Evolutionary conservation across 2,329 filamentous ascomycete species (phyloP), one percentile per base, ranked within the genome.

Genomic region (Ophiocordyceps camponoti-floridani): DNA sequence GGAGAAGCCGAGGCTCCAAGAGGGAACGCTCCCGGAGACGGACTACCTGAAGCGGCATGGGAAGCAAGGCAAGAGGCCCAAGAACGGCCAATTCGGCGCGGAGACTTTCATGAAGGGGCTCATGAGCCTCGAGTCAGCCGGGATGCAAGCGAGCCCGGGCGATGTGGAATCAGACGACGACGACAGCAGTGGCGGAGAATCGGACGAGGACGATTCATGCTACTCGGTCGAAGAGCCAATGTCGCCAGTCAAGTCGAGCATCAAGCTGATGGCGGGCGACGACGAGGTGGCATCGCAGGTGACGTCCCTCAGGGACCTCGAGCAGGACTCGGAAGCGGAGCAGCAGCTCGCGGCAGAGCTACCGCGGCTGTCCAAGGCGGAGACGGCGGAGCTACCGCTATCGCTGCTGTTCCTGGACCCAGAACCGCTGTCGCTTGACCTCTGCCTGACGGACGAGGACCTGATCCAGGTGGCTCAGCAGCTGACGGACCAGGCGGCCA

Each of bases 391-490:
- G 41, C 54, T 71, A 10, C 58, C 75, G 0, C 59, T 79, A 14
- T 59, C 67, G 4, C 69, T 64, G 42, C 74, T 76, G 51, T 77
- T 80, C 51, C 68, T 70, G 2, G 73, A 78, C 23, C 70, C 73
- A 5, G 73, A 79, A 51, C 75, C 75, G 10, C 57, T 68, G 1
- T 57, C 60, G 30, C 52, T 68, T 10, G 65, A 70, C 23, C 54
- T 69, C 23, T 59, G 64, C 10, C 56, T 70, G 14, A 60, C 66
- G 1, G 75, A 79, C 45, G 70, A 76, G 3, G 77, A 82, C 38
- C 67, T 74, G 47, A 75, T 85, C 31, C 73, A 75, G 44, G 68
- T 82, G 26, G 80, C 79, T 0, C 82, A 85, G 52, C 72, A 84
- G 35, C 61, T 85, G n/a, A 79, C 78, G 2, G 79, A 84, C 47